Evolutionary conservation across 2,329 filamentous ascomycete species (phyloP).

Genomic region (Fusarium sp.): DNA sequence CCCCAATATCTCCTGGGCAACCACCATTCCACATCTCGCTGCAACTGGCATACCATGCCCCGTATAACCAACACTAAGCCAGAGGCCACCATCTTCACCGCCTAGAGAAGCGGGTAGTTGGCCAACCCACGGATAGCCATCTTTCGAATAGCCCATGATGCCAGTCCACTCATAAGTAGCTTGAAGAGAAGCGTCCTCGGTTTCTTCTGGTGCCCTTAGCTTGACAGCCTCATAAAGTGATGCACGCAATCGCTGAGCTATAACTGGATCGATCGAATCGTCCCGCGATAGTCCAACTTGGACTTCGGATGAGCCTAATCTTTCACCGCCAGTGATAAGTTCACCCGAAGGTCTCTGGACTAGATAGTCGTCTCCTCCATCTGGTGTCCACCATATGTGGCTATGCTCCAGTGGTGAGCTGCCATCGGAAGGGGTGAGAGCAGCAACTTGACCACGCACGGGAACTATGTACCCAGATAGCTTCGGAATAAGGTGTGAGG

Average conservation of each 20-base stretch:
- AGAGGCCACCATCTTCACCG: slow-evolving; percentile 60
- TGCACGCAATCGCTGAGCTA: slow-evolving; percentile 63
- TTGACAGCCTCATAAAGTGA: slow-evolving; percentile 54
- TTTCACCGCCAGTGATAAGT: slow-evolving; percentile 76
- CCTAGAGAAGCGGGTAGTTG: slow-evolving; percentile 63
- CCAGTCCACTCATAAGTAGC: slow-evolving; percentile 77
- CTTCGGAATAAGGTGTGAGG: slow-evolving; percentile 74
- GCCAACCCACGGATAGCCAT: slow-evolving; percentile 76
- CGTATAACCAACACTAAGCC: slow-evolving; percentile 72
- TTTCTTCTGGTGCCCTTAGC: slow-evolving; percentile 45
- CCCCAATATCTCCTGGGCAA: slow-evolving; percentile 66
- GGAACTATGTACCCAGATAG: slow-evolving; percentile 79
- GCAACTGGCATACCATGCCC: slow-evolving; percentile 82
- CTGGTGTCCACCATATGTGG: slow-evolving; percentile 66
- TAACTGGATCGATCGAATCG: slow-evolving; percentile 60
- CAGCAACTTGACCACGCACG: slow-evolving; percentile 75
- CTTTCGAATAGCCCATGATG: slow-evolving; percentile 79
- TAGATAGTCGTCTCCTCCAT: slow-evolving; percentile 73
- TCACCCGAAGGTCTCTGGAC: slow-evolving; percentile 70
- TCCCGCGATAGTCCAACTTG: slow-evolving; percentile 67
- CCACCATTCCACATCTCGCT: slow-evolving; percentile 70
- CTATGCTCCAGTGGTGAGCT: slow-evolving; percentile 58
- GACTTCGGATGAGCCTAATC: slow-evolving; percentile 59
- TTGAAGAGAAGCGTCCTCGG: slow-evolving; percentile 55
- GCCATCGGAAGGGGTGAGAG: slow-evolving; percentile 64